These are phyloP conservation scores for Aspergillus thermomutatus DNA, from an alignment of 2,329 filamentous ascomycete genomes.

Conservation along the genomic window DNA sequence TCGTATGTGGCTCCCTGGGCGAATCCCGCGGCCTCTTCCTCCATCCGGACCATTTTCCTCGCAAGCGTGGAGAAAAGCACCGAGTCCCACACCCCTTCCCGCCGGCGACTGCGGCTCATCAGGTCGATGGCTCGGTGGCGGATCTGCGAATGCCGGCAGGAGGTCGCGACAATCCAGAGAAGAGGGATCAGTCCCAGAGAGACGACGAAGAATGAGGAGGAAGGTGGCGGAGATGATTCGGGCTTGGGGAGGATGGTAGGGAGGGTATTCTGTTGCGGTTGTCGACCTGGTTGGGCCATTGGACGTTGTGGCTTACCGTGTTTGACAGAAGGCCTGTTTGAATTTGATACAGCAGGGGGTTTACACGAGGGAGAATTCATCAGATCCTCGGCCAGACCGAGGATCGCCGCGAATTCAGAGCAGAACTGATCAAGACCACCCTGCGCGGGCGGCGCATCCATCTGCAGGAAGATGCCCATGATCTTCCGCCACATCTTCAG, in stretches of 20 bases:
- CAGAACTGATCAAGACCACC: conserved; percentile 10
- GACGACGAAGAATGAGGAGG: conserved; percentile 50
- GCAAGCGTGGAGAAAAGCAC: conserved; percentile 17
- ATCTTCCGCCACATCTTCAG: conserved; percentile 13
- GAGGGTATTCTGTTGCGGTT: not conserved
- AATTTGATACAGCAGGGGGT: not conserved
- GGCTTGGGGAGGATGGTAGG: conserved; percentile 6
- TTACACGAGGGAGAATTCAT: not conserved
- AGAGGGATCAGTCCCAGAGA: conserved; percentile 64
- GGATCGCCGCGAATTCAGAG: conserved; percentile 5
- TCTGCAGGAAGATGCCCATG: conserved; percentile 8
- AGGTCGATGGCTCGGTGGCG: conserved; percentile 61
- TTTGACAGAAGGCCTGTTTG: not conserved
- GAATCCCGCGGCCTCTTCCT: conserved; percentile 15
- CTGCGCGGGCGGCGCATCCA: conserved; percentile 10
- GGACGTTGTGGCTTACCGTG: not conserved
- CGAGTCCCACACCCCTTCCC: conserved; percentile 67
- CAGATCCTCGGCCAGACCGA: conserved; percentile 9
- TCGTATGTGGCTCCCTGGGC: conserved; percentile 1
- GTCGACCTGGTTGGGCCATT: not conserved
- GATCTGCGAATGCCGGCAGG: conserved; percentile 57
- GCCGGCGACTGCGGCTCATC: conserved; percentile 56
- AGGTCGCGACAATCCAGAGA: conserved; percentile 64
- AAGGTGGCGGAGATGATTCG: conserved; percentile 2
- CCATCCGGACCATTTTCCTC: conserved; percentile 14